Conservation (phyloP, 352 stramenopile genomes). For the Globisporangium rhizosaccharum region DNA sequence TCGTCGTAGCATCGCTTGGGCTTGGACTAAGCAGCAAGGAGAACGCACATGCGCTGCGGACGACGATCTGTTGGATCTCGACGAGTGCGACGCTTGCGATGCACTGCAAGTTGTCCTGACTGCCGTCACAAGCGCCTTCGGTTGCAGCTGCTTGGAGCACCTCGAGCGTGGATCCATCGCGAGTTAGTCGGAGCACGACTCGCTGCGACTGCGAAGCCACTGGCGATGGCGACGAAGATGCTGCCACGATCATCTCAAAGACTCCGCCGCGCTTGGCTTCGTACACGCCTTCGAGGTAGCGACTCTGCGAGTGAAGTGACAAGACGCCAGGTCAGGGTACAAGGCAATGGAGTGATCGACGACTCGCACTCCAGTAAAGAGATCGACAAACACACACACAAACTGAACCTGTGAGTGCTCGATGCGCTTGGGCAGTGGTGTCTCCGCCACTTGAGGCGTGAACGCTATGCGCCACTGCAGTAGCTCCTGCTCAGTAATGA, state of each 20-base stretch:
- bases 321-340: not conserved
- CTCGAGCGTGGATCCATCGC: slow-evolving; percentile 4
- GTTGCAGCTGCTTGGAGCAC: not conserved
- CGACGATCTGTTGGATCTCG: slow-evolving; percentile 5
- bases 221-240: not conserved
- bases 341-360: not conserved
- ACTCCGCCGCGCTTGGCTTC: slow-evolving; percentile 22
- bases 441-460: slow-evolving; percentile 17
- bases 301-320: not conserved
- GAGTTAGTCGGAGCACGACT: slow-evolving; percentile 3
- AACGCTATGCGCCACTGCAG: slow-evolving; percentile 14
- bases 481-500: slow-evolving; percentile 15
- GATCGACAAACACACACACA: not conserved
- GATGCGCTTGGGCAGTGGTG: slow-evolving; percentile 23
- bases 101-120: not conserved
- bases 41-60: not conserved
- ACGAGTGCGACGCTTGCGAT: slow-evolving; percentile 5
- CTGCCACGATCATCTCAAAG: slow-evolving; percentile 8
- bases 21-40: slow-evolving; percentile 1
- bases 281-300: slow-evolving; percentile 21
- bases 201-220: not conserved
- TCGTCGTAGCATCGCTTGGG: not conserved
- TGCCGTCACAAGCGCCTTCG: not conserved
- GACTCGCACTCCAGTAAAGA: not conserved
- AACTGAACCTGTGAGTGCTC: slow-evolving; percentile 19